These are phyloP conservation scores for Diaporthe sp. DNA, from an alignment of 2,329 filamentous ascomycete genomes.

Conservation along the genomic window DNA sequence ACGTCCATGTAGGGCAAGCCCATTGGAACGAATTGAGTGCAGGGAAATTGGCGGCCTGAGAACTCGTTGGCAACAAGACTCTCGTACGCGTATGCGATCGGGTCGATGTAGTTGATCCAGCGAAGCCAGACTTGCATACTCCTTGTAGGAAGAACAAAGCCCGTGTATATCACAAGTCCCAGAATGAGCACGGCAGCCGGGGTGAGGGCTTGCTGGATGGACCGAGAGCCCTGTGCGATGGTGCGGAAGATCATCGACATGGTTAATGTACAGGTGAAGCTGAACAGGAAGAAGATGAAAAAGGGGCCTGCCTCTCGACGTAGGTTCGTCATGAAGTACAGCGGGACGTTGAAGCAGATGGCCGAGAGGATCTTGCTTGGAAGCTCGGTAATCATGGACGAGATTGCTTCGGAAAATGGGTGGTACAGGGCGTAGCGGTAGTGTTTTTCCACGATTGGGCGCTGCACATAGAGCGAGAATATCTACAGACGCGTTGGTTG, in stretches of 20 bases:
- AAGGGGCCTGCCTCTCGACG: slow-evolving; percentile 80
- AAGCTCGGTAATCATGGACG: slow-evolving; percentile 87
- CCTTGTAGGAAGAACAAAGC: slow-evolving; percentile 73
- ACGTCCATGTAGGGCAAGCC: slow-evolving; percentile 54
- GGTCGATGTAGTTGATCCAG: slow-evolving; percentile 87
- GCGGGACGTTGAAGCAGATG: slow-evolving; percentile 80
- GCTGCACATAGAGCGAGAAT: slow-evolving; percentile 86
- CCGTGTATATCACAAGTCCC: slow-evolving; percentile 78
- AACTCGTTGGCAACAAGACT: slow-evolving; percentile 89
- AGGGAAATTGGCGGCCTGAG: slow-evolving; percentile 69
- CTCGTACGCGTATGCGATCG: slow-evolving; percentile 85
- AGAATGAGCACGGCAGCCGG: slow-evolving; percentile 73
- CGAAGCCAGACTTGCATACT: slow-evolving; percentile 85
- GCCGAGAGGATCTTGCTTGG: slow-evolving; percentile 84
- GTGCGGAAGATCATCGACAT: slow-evolving; percentile 92
- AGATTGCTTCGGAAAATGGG: slow-evolving; percentile 85
- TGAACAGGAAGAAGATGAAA: slow-evolving; percentile 87
- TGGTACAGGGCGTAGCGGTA: slow-evolving; percentile 90
- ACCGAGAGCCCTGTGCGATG: slow-evolving; percentile 80
- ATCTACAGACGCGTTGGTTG: slow-evolving; percentile 63
- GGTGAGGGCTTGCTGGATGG: slow-evolving; percentile 73
- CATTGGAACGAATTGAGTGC: slow-evolving; percentile 60
- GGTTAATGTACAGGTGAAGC: slow-evolving; percentile 77
- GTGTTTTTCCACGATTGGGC: slow-evolving; percentile 93
- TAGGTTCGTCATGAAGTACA: slow-evolving; percentile 92